These are phyloP conservation scores for Aspergillus conjunctus DNA, from an alignment of 495 filamentous ascomycete genomes.

Conservation along the genomic window DNA sequence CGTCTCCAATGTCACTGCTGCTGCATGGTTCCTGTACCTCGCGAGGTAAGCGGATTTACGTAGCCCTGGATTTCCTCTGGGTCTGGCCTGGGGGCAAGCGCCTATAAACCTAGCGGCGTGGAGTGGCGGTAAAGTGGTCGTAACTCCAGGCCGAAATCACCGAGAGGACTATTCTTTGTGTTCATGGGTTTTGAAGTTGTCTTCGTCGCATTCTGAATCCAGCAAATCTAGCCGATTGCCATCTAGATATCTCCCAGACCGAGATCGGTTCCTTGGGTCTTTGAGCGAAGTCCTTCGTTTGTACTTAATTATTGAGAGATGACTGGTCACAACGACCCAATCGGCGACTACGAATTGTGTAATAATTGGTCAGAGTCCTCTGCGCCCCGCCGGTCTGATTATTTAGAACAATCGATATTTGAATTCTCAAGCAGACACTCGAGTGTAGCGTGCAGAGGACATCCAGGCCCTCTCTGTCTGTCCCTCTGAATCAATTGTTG, in stretches of 20 bases:
- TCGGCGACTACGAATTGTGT: not conserved
- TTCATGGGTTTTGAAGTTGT: not conserved
- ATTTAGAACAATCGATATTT: slow-evolving; percentile 11
- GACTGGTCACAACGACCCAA: slow-evolving; percentile 16
- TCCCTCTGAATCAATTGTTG: not conserved
- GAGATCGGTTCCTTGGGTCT: not conserved
- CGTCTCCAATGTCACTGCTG: not conserved
- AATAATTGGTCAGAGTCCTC: slow-evolving; percentile 8
- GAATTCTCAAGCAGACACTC: not conserved
- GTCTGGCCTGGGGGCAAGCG: too few relatives aligned
- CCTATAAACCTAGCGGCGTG: too few relatives aligned
- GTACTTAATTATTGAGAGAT: not conserved
- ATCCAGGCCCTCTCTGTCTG: too few relatives aligned
- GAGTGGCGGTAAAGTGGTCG: not conserved
- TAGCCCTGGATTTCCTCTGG: too few relatives aligned
- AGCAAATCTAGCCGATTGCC: slow-evolving; percentile 4
- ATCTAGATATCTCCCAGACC: not conserved
- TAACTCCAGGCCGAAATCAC: slow-evolving; percentile 7
- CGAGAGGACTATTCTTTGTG: not conserved
- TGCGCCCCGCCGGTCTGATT: slow-evolving; percentile 3
- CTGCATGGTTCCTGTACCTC: not conserved
- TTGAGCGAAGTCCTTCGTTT: not conserved
- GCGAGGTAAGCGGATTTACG: too few relatives aligned
- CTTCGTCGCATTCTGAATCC: not conserved
- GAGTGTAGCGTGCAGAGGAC: not conserved